Evolutionary conservation across 2,329 filamentous ascomycete species (phyloP), one percentile per base, ranked within the genome.

Genomic region (Pseudogymnoascus sp.): DNA sequence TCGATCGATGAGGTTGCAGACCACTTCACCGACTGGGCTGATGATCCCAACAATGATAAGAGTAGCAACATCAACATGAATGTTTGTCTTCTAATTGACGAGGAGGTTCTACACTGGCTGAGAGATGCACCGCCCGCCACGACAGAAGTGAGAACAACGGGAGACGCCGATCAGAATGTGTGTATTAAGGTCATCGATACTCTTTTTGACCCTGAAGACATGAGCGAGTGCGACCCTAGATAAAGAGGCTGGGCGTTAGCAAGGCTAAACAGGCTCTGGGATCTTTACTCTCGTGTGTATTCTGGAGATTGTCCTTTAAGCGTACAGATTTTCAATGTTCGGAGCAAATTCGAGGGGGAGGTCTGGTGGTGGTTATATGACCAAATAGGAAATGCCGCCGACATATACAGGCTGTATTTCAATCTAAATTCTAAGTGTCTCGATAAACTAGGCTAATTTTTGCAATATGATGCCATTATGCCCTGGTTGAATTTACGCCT

Each of bases 161-260:
- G 14, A 38, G 3, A n/a, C 36, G 36, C 36, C 36, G 59, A 61
- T 61, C 34, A 31, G 21, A 37, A 61, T 40, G 14, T 61, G 59
- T 61, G 59, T 31, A 38, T 61, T 36, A 61, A 61, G 28, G 59
- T 61, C n/a, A 37, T 61, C 14, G 59, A 61, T 61, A 37, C 31
- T 40, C 31, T 37, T 61, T 61, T 61, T 61, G 59, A 61, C 25
- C 59, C 59, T 38, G 34, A 61, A 18, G 21, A 36, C 38, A n/a
- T 61, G 59, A 61, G 59, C 31, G 59, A 61, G 34, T 42, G 21
- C 14, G 25, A 31, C 31, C 59, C 59, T 61, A 37, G 59, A 37
- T 61, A 61, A n/a, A 38, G 21, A 14, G 59, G 28, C 59, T 61
- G 59, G 59, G 23, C n/a, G 9, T 42, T 61, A 38, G 34, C 59